phyloP scores from a whole-genome alignment of 2,329 filamentous ascomycete species.

The Epicoccum nigrum region DNA sequence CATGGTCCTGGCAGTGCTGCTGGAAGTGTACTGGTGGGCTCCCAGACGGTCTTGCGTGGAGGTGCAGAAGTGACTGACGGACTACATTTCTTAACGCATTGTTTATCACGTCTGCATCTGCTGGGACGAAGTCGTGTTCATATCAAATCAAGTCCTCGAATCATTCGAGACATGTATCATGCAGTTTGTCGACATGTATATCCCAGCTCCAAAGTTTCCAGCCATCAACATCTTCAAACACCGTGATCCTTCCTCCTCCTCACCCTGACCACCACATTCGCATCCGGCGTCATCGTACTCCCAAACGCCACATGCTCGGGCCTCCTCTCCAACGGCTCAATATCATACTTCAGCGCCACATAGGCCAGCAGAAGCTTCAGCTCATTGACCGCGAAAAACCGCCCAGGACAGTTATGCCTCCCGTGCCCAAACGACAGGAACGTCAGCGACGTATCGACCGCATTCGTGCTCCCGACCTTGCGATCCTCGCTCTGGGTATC shows the following conservation, averaged over 20 bases:
- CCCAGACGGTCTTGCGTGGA: too few species aligned
- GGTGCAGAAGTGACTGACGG: too few species aligned
- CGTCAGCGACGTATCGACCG: background rate
- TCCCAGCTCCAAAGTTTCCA: too few species aligned
- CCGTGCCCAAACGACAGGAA: background rate
- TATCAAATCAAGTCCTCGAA: too few species aligned
- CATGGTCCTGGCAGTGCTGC: too few species aligned
- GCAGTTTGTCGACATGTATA: too few species aligned
- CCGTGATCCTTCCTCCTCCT: background rate
- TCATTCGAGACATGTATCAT: too few species aligned
- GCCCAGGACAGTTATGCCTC: background rate
- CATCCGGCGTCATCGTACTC: background rate
- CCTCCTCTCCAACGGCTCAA: background rate
- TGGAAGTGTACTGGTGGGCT: too few species aligned
- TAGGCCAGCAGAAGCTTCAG: conserved; percentile 2
- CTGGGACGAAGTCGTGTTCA: too few species aligned
- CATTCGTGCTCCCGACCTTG: background rate
- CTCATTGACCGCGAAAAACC: background rate
- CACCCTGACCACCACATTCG: background rate
- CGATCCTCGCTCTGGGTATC: background rate
- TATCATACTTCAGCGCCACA: background rate
- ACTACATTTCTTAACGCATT: too few species aligned
- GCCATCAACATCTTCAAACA: too few species aligned
- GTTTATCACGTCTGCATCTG: too few species aligned
- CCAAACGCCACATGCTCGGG: background rate